Percentiles rank a stretch among this genome's conserved stretches.
phyloP scores from a whole-genome alignment of 2,329 filamentous ascomycete genomes.

The Beauveria sp. region DNA sequence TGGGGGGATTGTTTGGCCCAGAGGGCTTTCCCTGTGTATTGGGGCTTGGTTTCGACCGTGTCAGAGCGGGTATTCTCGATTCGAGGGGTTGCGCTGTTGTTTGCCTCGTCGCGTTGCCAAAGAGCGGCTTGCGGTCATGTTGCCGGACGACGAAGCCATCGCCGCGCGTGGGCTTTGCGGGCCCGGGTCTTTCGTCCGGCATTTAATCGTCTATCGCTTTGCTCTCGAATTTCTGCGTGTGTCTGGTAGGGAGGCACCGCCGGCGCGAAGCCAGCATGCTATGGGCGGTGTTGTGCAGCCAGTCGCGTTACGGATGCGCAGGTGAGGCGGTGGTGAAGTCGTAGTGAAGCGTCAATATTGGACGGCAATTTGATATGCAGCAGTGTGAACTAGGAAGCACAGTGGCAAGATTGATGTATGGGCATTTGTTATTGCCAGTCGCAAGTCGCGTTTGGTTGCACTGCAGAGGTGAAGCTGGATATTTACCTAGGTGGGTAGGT shows the following conservation, averaged over 20 bases:
- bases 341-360: not conserved
- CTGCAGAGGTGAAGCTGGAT: not conserved
- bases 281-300: not conserved
- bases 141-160: slow-evolving; percentile 1
- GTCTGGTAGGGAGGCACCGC: not conserved
- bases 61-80: not conserved
- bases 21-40: slow-evolving; percentile 13
- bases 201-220: not conserved
- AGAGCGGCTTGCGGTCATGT: slow-evolving; percentile 6
- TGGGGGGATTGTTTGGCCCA: slow-evolving; percentile 9
- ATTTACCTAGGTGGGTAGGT: no score
- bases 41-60: slow-evolving; percentile 6
- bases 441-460: not conserved
- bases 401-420: not conserved
- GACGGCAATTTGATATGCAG: not conserved
- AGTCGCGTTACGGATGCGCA: not conserved
- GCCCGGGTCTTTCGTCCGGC: not conserved
- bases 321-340: not conserved
- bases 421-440: not conserved
- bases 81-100: slow-evolving; percentile 13
- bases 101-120: not conserved
- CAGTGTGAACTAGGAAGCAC: not conserved
- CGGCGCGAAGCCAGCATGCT: slow-evolving; percentile 5
- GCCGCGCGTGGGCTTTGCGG: not conserved
- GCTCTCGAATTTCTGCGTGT: not conserved